These are phyloP conservation scores for Psidium friedrichsthalianum DNA, from an alignment of 345 rosid species.

Conservation along the genomic window DNA sequence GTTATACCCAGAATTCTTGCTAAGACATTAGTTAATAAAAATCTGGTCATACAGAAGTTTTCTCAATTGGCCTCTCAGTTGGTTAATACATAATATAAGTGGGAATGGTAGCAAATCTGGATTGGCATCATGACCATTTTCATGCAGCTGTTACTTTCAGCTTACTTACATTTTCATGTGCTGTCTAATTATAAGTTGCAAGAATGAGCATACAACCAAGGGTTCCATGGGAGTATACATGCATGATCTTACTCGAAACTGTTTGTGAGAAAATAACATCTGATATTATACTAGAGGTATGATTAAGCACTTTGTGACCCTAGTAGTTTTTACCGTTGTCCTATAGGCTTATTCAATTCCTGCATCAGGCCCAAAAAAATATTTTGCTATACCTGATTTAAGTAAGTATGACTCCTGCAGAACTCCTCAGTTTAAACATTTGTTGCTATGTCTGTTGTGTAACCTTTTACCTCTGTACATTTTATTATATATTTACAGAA, in stretches of 20 bases:
- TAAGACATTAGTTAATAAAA: not conserved
- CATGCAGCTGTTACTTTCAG: not conserved
- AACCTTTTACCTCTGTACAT: not conserved
- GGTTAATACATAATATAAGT: not conserved
- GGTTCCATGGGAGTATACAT: conserved; percentile 51
- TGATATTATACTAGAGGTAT: not conserved
- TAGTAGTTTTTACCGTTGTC: not conserved
- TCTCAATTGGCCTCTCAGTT: not conserved
- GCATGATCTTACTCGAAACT: conserved; percentile 33
- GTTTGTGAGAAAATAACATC: conserved; percentile 21
- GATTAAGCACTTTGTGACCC: not conserved
- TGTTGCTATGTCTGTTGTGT: not conserved
- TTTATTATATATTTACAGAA: not conserved
- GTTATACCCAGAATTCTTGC: not conserved
- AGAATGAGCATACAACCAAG: conserved; percentile 56
- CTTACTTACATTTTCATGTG: not conserved
- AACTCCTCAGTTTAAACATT: not conserved
- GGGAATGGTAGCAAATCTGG: not conserved
- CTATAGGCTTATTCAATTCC: not conserved
- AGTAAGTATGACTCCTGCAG: not conserved
- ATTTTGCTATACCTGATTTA: not conserved
- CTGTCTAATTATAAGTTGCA: conserved; percentile 33
- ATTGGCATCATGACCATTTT: not conserved
- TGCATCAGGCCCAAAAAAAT: not conserved
- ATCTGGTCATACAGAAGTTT: not conserved